phyloP scores from a whole-genome alignment of 2,329 filamentous ascomycete genomes.

The Pestalotiopsis sp. region DNA sequence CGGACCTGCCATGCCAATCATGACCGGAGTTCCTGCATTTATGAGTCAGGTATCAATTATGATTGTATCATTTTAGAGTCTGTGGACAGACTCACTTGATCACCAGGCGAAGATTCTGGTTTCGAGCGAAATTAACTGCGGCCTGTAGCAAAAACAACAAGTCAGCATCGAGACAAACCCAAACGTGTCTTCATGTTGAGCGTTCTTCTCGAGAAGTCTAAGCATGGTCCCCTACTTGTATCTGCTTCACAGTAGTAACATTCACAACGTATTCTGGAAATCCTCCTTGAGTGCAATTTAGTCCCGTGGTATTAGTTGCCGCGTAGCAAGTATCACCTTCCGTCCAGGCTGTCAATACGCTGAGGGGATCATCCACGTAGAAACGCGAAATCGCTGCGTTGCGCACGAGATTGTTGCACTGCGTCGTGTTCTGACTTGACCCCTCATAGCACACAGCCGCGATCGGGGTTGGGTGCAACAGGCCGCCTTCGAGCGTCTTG shows the following conservation, averaged over 20 bases:
- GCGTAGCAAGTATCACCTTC: conserved; percentile 35
- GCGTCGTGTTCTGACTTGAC: conserved; percentile 22
- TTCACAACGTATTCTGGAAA: conserved; percentile 39
- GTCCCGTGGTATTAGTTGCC: conserved; percentile 23
- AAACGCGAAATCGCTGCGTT: conserved; percentile 26
- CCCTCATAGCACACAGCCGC: conserved; percentile 32
- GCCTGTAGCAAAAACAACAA: background rate
- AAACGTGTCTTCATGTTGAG: too few species aligned
- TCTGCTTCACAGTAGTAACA: conserved; percentile 35
- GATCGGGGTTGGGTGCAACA: conserved; percentile 32
- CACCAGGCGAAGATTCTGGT: conserved; percentile 36
- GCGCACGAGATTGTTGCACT: conserved; percentile 28
- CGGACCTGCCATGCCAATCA: conserved; percentile 48
- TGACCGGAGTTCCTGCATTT: conserved; percentile 48
- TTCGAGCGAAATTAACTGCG: conserved; percentile 36
- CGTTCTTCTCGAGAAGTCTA: background rate
- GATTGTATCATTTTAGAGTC: conserved; percentile 16
- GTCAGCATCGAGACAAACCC: background rate
- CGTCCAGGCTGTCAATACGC: conserved; percentile 31
- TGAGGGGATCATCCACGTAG: conserved; percentile 36
- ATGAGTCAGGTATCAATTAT: conserved; percentile 30
- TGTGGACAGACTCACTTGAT: conserved; percentile 32
- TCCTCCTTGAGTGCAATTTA: conserved; percentile 34
- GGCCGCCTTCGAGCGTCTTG: conserved; percentile 26
- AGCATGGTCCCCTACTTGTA: conserved; percentile 25